Percentiles rank a stretch among this genome's conserved stretches.
phyloP scores from a whole-genome alignment of 768 basidiomycete genomes.

The Plicaturopsis crispa region DNA sequence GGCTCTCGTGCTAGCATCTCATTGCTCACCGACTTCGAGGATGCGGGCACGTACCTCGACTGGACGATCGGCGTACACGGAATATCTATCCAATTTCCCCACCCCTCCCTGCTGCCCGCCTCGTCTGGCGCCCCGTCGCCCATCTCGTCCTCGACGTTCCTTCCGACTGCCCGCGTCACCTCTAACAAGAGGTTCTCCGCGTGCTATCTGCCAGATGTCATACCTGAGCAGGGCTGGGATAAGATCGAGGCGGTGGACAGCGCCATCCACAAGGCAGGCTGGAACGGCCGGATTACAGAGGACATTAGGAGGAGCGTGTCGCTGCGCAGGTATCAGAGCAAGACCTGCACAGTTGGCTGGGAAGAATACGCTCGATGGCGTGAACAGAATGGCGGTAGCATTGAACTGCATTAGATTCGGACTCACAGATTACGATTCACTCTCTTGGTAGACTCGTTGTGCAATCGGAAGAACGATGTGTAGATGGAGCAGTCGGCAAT shows the following conservation, averaged over 20 bases:
- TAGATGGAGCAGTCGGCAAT: not conserved
- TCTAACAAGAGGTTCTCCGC: conserved; percentile 66
- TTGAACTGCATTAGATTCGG: conserved; percentile 13
- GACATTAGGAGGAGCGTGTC: conserved; percentile 69
- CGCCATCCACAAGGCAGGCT: conserved; percentile 92
- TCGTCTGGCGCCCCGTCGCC: conserved; percentile 66
- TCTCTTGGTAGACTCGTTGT: too few species aligned
- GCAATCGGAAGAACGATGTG: too few species aligned
- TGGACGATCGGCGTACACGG: conserved; percentile 94
- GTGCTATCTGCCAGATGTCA: conserved; percentile 91
- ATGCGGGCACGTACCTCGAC: conserved; percentile 77
- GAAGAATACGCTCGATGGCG: conserved; percentile 77
- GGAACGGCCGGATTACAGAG: conserved; percentile 75
- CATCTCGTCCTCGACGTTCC: conserved; percentile 53
- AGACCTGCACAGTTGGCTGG: conserved; percentile 59
- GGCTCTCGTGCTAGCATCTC: conserved; percentile 55
- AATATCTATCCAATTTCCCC: conserved; percentile 81
- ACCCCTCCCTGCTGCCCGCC: conserved; percentile 53
- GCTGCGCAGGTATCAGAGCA: conserved; percentile 79
- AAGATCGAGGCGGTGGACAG: conserved; percentile 85
- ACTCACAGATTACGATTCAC: conserved; percentile 1
- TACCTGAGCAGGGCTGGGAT: conserved; percentile 90
- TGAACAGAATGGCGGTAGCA: conserved; percentile 33
- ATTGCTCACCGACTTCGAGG: conserved; percentile 89
- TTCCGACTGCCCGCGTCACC: conserved; percentile 45